phyloP scores from a whole-genome alignment of 169 alveolate genomes.

The Plasmodium yoelii region DNA sequence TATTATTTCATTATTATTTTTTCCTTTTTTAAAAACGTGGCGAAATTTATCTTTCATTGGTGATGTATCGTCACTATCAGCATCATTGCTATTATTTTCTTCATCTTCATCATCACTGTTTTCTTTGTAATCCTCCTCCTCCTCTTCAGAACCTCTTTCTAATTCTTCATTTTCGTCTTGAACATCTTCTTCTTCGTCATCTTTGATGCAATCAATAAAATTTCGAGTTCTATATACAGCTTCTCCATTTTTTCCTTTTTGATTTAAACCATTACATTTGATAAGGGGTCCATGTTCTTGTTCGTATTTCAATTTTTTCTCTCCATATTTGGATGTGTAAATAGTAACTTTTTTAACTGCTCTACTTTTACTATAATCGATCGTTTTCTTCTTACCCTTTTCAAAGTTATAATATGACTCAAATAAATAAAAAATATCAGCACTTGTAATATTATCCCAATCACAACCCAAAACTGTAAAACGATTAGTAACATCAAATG shows the following conservation, averaged over 20 bases:
- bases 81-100: not conserved
- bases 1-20: conserved; percentile 63
- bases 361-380: conserved; percentile 84
- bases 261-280: conserved; percentile 2
- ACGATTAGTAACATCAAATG: conserved; percentile 88
- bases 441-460: conserved; percentile 96
- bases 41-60: not conserved
- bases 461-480: conserved; percentile 97
- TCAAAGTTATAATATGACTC: conserved; percentile 87
- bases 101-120: conserved; percentile 24
- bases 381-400: conserved; percentile 74
- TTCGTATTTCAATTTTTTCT: conserved; percentile 93
- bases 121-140: conserved; percentile 10
- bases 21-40: not conserved
- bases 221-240: conserved; percentile 62
- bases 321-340: conserved; percentile 95
- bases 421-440: conserved; percentile 94
- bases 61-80: not conserved
- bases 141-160: not conserved
- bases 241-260: conserved; percentile 12
- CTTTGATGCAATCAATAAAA: conserved; percentile 66
- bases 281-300: conserved; percentile 93
- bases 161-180: conserved; percentile 6
- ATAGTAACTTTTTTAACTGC: conserved; percentile 92
- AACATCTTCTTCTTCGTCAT: conserved; percentile 66